Base-by-base conservation (phyloP, 2,329 filamentous ascomycete species). In the Macrophomina tecta region DNA sequence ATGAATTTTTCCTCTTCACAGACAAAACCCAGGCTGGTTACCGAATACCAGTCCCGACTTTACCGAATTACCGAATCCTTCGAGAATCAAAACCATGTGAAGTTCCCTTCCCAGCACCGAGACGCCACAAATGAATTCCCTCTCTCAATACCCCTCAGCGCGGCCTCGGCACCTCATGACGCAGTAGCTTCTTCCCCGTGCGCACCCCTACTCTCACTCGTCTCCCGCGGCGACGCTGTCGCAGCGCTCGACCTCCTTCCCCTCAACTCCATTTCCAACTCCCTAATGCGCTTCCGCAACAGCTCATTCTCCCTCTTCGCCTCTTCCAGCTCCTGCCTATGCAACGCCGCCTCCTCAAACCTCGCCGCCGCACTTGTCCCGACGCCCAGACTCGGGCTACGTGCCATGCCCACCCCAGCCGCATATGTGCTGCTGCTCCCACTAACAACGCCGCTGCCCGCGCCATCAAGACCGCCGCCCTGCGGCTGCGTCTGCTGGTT, bases 271-370 rank as follows among this genome's bases (percentile, higher is more conserved):
- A 76, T 67, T 70, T 84, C 82, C 61, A 84, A 70, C 63, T 82
- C 79, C 62, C 80, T 75, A n/a, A 84, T 82, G 65, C 81, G 77
- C 69, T 81, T 78, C 69, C 82, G 80, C 67, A 84, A 71, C 45
- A 72, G 69, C 56, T 84, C 82, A 72, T 84, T 84, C 74, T 84
- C 82, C 52, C 74, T 74, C 75, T 84, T 84, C 42, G 82, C 82
- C 62, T 81, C 79, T 69, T 84, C 82, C 65, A 84, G 73, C 73
- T 84, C 82, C 8, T 77, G 76, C 48, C 78, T 75, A 53, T 82
- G 80, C 55, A 78, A 74, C 53, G 80, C 77, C 1, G 81, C 78
- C 69, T 83, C 82, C 69, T 81, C 78, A 51, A 80, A 80, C 36
- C 78, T 67, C 58, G 63, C 70, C 67, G 32, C 67, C 8, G 30